Evolutionary conservation across 306 rosid species (phyloP).

Genomic region (Urtica urens): DNA sequence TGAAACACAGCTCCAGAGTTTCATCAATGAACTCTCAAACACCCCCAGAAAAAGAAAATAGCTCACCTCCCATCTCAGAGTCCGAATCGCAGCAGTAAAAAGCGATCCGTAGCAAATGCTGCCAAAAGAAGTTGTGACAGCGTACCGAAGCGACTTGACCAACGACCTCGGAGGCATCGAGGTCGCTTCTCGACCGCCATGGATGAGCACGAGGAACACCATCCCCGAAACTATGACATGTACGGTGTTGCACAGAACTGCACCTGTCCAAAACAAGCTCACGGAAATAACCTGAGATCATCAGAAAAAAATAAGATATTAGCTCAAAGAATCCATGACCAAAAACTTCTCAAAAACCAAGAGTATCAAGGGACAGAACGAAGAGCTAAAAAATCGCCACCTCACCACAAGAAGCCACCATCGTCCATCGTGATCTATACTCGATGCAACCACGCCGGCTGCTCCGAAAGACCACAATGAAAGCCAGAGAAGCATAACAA

Average conservation of each 20-base stretch:
- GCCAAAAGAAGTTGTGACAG: constrained; percentile 92
- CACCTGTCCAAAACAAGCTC: constrained; percentile 99
- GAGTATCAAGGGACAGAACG: constrained; percentile 26
- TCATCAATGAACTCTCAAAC: constrained; percentile 4
- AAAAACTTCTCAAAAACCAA: constrained; percentile 16
- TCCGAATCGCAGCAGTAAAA: constrained; percentile 91
- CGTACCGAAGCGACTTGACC: constrained; percentile 51
- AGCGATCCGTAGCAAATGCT: constrained; percentile 97
- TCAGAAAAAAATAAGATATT: constrained; percentile 19
- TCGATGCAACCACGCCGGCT: constrained; percentile 94
- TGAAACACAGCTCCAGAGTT: constrained; percentile 20
- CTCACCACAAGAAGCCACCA: constrained; percentile 99
- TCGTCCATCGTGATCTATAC: constrained; percentile 81
- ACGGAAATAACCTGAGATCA: constrained; percentile 70
- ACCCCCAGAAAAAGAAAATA: neutral
- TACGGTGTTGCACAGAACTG: constrained; percentile 79
- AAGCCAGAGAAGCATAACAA: constrained; percentile 82
- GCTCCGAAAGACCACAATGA: constrained; percentile 95
- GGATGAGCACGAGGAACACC: constrained; percentile 73
- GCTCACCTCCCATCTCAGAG: constrained; percentile 83
- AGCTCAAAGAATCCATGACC: constrained; percentile 10
- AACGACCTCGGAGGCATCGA: constrained; percentile 56
- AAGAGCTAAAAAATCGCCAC: constrained; percentile 89
- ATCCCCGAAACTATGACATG: constrained; percentile 94
- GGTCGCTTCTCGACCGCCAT: constrained; percentile 55